These are phyloP conservation scores for Nepenthes mirabilis DNA, from an alignment of 148 eudicot genomes.

Conservation along the genomic window DNA sequence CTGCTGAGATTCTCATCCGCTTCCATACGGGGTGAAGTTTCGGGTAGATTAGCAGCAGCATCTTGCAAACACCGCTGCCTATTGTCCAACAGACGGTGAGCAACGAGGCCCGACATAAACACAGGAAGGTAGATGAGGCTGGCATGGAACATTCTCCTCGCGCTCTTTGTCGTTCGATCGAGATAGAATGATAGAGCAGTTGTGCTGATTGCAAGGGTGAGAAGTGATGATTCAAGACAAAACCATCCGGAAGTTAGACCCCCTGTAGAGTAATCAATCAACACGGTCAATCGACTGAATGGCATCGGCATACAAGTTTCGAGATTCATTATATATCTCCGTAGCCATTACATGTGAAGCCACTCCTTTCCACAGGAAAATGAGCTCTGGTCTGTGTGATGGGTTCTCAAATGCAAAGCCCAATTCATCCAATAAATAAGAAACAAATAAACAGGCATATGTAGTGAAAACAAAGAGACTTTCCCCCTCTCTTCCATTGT, in stretches of 20 bases:
- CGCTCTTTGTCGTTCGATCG: constrained; percentile 60
- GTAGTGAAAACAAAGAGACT: too few species aligned
- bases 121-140: constrained; percentile 96
- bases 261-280: constrained; percentile 33
- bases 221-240: constrained; percentile 70
- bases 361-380: too few species aligned
- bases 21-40: constrained; percentile 12
- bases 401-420: too few species aligned
- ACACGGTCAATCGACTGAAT: neutral
- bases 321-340: neutral
- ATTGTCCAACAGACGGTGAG: constrained; percentile 56
- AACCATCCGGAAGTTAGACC: constrained; percentile 96
- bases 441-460: too few species aligned
- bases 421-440: too few species aligned
- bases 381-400: too few species aligned
- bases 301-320: too few species aligned
- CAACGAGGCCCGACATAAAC: constrained; percentile 84
- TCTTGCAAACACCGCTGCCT: constrained; percentile 24
- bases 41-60: constrained; percentile 5
- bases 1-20: constrained; percentile 4
- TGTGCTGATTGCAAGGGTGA: constrained; percentile 64
- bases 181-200: constrained; percentile 60
- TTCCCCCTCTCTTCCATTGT: too few species aligned
- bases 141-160: constrained; percentile 86
- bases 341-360: too few species aligned